Base-by-base conservation (phyloP, 306 rosid species). In the Malus sieversii region DNA sequence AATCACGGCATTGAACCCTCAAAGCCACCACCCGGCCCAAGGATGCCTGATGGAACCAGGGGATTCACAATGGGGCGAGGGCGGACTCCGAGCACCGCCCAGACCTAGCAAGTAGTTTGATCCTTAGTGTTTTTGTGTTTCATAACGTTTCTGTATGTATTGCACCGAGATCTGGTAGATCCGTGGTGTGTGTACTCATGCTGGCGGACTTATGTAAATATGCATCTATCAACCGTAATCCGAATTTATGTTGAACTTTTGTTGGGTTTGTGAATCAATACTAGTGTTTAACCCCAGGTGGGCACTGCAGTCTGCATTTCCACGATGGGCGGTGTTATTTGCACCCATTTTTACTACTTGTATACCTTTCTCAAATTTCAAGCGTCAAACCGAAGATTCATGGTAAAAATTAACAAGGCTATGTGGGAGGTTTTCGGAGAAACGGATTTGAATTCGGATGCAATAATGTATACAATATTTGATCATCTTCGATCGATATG, bases 1-100 rank as follows among this genome's bases (percentile, higher is more conserved):
- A 29, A 84, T 71, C 93, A 87, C 82, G 68, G 88, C 11, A 70
- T 38, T 0, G 97, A 96, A 84, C 79, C 83, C 33, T 85, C 92
- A 4, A 96, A 88, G 84, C 99, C 98, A 5, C 99, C 98, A 22
- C 99, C 98, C 1, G 99, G 98, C 40, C 99, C 99, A 9, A 90
- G 75, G 82, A 96, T 96, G 99, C 99, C 99, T 0, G 97, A 96
- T 70, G 99, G 99, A 81, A 92, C 99, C 12, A 79, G 92, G 69
- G 99, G 99, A 80, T 96, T 96, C 79, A 81, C 98, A 18, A 78
- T 92, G 74, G 99, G 99, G 48, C 96, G 99, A n/a, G 99, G 98
- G 72, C 92, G 98, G 66, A 87, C 90, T 72, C 85, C 74, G 25
- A 79, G 64, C 61, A 68, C 90, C 19, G 44, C 78, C 60, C 89